These are phyloP conservation scores for Aspergillus sp. DNA, from an alignment of 2,329 filamentous ascomycete genomes.

Conservation along the genomic window DNA sequence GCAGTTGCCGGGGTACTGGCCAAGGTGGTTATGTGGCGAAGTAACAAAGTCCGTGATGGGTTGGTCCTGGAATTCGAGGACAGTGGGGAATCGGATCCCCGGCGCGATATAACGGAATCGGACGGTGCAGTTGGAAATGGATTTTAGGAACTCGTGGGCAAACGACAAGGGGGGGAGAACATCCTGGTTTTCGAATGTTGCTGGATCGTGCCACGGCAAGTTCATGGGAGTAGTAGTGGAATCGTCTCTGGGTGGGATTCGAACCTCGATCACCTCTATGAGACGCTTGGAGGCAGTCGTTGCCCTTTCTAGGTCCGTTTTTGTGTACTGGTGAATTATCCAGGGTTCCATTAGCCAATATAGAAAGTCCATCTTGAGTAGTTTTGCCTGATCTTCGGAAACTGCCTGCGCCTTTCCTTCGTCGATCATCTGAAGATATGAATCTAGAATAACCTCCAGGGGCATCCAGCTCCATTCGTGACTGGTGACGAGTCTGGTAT, in stretches of 20 bases:
- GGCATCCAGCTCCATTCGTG: constrained; percentile 15
- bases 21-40: constrained; percentile 2
- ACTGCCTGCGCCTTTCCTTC: constrained; percentile 8
- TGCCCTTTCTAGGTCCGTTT: not conserved
- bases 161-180: not conserved
- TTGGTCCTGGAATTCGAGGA: constrained; percentile 11
- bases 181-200: not conserved
- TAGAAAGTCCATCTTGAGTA: not conserved
- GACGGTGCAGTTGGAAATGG: not conserved
- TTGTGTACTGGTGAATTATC: not conserved
- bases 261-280: not conserved
- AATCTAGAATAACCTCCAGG: constrained; percentile 13
- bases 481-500: not conserved
- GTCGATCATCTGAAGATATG: constrained; percentile 12
- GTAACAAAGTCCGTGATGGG: constrained; percentile 12
- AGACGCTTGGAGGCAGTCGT: not conserved
- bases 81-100: constrained; percentile 13
- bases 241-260: not conserved
- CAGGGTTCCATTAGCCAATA: not conserved
- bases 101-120: constrained; percentile 20
- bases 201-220: not conserved
- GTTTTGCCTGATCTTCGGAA: not conserved
- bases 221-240: not conserved
- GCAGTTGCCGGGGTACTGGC: constrained; percentile 8
- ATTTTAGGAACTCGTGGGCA: not conserved